These are phyloP conservation scores for Dictyostelium firmibasis DNA, from an alignment of 78 protist genomes.

Conservation along the genomic window DNA sequence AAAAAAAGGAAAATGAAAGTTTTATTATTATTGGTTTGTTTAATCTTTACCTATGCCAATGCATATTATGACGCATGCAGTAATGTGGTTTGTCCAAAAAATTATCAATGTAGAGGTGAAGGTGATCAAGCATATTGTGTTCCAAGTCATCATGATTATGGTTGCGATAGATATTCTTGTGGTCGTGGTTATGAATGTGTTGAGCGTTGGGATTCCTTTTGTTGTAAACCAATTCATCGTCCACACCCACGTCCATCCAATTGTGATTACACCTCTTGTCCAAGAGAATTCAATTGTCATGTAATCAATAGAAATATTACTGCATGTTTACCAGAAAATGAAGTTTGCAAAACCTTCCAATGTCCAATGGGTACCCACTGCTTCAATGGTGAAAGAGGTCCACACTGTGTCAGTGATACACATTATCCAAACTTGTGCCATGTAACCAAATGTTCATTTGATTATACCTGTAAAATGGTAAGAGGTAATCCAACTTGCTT, in stretches of 20 bases:
- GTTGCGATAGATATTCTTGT: not conserved
- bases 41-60: not conserved
- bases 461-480: not conserved
- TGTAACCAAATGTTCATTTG: not conserved
- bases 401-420: not conserved
- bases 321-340: not conserved
- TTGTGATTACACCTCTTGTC: not conserved
- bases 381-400: not conserved
- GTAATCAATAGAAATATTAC: not conserved
- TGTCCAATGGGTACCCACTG: slow-evolving; percentile 1
- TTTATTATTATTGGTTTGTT: not conserved
- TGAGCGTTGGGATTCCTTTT: not conserved
- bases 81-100: not conserved
- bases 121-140: not conserved
- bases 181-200: not conserved
- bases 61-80: not conserved
- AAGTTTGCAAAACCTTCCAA: not conserved
- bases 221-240: not conserved
- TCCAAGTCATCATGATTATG: not conserved
- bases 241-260: not conserved
- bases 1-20: not conserved
- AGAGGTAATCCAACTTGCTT: not conserved
- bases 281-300: not conserved
- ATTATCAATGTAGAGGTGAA: not conserved
- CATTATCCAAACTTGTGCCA: not conserved